phyloP scores from a whole-genome alignment of 805 yeast genomes.

The Candida manassasensis region DNA sequence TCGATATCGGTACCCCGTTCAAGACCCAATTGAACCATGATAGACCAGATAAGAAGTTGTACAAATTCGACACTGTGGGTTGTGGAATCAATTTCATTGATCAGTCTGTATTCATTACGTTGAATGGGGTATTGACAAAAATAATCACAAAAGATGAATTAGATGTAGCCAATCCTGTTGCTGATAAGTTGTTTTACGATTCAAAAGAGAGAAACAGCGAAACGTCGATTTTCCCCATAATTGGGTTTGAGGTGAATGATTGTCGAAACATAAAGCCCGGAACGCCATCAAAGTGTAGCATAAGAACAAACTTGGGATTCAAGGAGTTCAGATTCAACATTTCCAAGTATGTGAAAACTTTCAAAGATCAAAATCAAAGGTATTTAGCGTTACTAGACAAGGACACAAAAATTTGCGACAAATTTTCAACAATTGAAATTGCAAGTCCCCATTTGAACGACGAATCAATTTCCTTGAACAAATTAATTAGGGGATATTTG shows the following conservation, averaged over 20 bases:
- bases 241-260: slow-evolving; percentile 29
- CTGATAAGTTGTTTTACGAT: slow-evolving; percentile 18
- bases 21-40: slow-evolving; percentile 19
- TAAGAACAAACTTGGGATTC: slow-evolving; percentile 53
- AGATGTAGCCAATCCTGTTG: slow-evolving; percentile 14
- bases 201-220: slow-evolving; percentile 22
- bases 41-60: slow-evolving; percentile 8
- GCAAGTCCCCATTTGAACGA: slow-evolving; percentile 21
- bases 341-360: slow-evolving; percentile 43
- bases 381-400: slow-evolving; percentile 17
- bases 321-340: slow-evolving; percentile 60
- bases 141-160: slow-evolving; percentile 23
- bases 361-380: slow-evolving; percentile 32
- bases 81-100: slow-evolving; percentile 74
- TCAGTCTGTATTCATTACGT: slow-evolving; percentile 66
- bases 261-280: slow-evolving; percentile 24
- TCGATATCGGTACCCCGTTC: slow-evolving; percentile 34
- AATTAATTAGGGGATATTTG: slow-evolving; percentile 34
- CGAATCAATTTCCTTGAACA: slow-evolving; percentile 24
- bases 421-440: slow-evolving; percentile 13
- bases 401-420: slow-evolving; percentile 8
- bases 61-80: slow-evolving; percentile 60
- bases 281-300: slow-evolving; percentile 16
- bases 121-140: slow-evolving; percentile 60
- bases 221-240: slow-evolving; percentile 27